Evolutionary conservation across 164 flowering plant genomes (phyloP).

Genomic region (Vitis labrusca): DNA sequence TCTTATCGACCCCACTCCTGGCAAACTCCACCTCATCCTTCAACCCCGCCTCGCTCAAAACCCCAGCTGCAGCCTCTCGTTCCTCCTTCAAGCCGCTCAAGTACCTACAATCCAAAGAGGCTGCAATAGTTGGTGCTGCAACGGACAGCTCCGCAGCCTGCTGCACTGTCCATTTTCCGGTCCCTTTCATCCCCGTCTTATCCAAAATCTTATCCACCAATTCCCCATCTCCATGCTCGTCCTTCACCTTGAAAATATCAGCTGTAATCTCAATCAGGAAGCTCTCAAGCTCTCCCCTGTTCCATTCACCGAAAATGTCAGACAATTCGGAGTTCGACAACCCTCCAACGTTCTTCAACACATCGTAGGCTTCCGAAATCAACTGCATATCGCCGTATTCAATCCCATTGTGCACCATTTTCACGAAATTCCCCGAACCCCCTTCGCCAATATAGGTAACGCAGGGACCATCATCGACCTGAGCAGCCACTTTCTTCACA

Average conservation of each 20-base stretch:
- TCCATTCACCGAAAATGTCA: slow-evolving; percentile 46
- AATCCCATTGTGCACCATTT: slow-evolving; percentile 61
- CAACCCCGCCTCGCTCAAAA: slow-evolving; percentile 43
- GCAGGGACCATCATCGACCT: slow-evolving; percentile 54
- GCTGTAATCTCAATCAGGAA: slow-evolving; percentile 50
- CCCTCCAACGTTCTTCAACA: slow-evolving; percentile 46
- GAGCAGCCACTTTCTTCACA: slow-evolving; percentile 44
- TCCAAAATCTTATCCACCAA: slow-evolving; percentile 59
- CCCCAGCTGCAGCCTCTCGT: slow-evolving; percentile 39
- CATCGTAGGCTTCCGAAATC: slow-evolving; percentile 53
- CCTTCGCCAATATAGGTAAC: slow-evolving; percentile 53
- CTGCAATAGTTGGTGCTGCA: slow-evolving; percentile 54
- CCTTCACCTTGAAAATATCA: slow-evolving; percentile 47
- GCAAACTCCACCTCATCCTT: slow-evolving; percentile 25
- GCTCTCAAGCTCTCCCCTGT: slow-evolving; percentile 47
- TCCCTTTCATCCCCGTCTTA: slow-evolving; percentile 59
- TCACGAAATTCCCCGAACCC: slow-evolving; percentile 52
- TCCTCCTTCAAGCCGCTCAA: slow-evolving; percentile 58
- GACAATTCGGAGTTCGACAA: slow-evolving; percentile 35
- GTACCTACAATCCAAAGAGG: slow-evolving; percentile 48
- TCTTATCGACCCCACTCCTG: slow-evolving; percentile 35
- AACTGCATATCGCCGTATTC: slow-evolving; percentile 61
- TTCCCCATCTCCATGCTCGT: slow-evolving; percentile 33
- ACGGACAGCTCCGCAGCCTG: slow-evolving; percentile 54
- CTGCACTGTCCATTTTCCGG: slow-evolving; percentile 62